Conservation (phyloP, 805 yeast species). For the Ogataea haglerorum region DNA sequence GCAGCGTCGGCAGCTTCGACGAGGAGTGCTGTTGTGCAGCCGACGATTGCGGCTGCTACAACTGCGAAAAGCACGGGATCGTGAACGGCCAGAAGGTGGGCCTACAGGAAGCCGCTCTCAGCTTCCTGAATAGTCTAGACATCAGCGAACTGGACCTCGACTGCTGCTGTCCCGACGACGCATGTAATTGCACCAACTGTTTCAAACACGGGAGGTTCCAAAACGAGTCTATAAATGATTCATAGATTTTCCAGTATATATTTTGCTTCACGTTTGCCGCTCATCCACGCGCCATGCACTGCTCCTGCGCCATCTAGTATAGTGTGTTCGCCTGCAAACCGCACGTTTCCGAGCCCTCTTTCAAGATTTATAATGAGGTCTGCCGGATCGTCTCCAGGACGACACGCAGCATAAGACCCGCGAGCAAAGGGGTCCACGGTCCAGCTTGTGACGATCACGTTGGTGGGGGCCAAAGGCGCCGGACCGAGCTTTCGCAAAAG, state of each 20-base stretch:
- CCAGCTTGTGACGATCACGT: conserved; percentile 64
- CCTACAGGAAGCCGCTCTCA: conserved; percentile 19
- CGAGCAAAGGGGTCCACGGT: conserved; percentile 70
- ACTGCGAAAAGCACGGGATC: conserved; percentile 35
- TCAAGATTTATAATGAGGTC: conserved; percentile 59
- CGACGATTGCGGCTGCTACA: conserved; percentile 34
- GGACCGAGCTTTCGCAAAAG: conserved; percentile 32
- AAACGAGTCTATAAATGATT: conserved; percentile 8
- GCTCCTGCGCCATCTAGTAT: conserved; percentile 86
- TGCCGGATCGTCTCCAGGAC: conserved; percentile 66
- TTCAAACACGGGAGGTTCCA: conserved; percentile 32
- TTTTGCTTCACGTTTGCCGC: conserved; percentile 44
- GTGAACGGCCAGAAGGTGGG: conserved; percentile 27
- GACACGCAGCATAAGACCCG: conserved; percentile 79
- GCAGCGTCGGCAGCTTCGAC: conserved; percentile 1
- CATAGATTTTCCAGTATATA: conserved; percentile 22
- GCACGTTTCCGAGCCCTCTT: conserved; percentile 53
- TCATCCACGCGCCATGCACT: conserved; percentile 84
- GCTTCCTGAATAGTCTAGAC: conserved; percentile 22
- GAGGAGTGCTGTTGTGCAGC: conserved; percentile 29
- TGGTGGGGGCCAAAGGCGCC: conserved; percentile 33
- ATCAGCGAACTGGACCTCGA: conserved; percentile 25
- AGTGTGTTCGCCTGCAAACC: conserved; percentile 94
- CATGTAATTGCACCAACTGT: conserved; percentile 31
- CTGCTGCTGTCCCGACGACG: conserved; percentile 32